These are phyloP conservation scores for Hylodesmum podocarpum DNA, from an alignment of 306 rosid species.

Conservation along the genomic window DNA sequence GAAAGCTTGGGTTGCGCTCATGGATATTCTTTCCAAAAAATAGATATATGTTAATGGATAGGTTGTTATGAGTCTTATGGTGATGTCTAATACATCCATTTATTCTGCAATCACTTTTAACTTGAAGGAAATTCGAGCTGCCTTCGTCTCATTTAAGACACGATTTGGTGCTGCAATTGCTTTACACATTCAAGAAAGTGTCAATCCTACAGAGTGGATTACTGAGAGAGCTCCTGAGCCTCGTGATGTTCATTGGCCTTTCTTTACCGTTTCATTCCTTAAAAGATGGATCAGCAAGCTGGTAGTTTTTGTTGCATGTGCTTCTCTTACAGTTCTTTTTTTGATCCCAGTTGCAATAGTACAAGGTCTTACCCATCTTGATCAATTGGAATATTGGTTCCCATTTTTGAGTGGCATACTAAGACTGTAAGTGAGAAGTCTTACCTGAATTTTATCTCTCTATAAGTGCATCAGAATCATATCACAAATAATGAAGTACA, in stretches of 20 bases:
- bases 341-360: constrained; percentile 76
- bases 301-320: constrained; percentile 52
- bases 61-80: constrained; percentile 17
- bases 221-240: constrained; percentile 89
- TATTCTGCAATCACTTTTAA: constrained; percentile 22
- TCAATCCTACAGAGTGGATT: constrained; percentile 78
- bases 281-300: constrained; percentile 70
- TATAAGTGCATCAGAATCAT: not conserved
- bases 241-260: constrained; percentile 78
- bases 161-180: constrained; percentile 76
- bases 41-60: constrained; percentile 1
- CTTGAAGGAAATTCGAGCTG: constrained; percentile 72
- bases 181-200: constrained; percentile 68
- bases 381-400: constrained; percentile 60
- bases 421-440: constrained; percentile 54
- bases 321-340: constrained; percentile 59
- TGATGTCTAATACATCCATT: constrained; percentile 15
- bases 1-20: not conserved
- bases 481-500: not conserved
- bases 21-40: constrained; percentile 13
- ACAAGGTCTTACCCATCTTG: constrained; percentile 79
- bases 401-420: constrained; percentile 69
- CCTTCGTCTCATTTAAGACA: constrained; percentile 88
- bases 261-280: constrained; percentile 64
- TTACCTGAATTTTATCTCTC: constrained; percentile 16